Evolutionary conservation across 371 early-diverging fungal genomes (phyloP), one percentile per base, ranked within the genome.

Genomic region (Umbelopsis sp.): DNA sequence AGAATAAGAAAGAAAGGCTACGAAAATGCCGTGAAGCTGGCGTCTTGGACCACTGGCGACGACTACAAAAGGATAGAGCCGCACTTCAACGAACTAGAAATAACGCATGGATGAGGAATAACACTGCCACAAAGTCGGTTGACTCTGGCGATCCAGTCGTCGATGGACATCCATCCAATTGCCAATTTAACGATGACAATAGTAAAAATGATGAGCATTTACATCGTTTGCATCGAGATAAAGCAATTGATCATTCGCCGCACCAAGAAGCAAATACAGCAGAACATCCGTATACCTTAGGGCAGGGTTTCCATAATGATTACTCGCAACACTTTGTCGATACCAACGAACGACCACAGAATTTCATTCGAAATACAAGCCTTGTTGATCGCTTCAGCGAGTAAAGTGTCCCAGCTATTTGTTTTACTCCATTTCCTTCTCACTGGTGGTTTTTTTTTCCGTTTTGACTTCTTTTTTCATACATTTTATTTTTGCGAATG

Each of bases 281-380:
- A 20, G 18, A 14, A 14, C 45, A 45, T 45, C 1, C 29, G 29
- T 29, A 29, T 29, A 29, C 29, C 29, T 29, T 29, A 29, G 29
- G 29, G 29, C 16, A 48, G 4, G 57, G 37, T 24, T 57, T 57
- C n/a, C 57, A 57, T 29, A 86, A 84, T 72, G 86, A 86, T 69
- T 83, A 84, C 71, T 68, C 70, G 46, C 80, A 80, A 67, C 70
- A 84, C 71, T 80, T 78, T 70, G 72, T 83, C 50, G 72, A 81
- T 67, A 77, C 83, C 12, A 69, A 69, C 7, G n/a, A 65, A 37
- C 74, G 84, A 9, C 86, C 86, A 14, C 83, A 83, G 65, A 86
- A 86, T 75, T 81, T 72, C 65, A 80, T 86, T 46, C 67, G 80
- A 9, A 84, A 81, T 38, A 66, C 76, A 38, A 52, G 70, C 45